Evolutionary conservation across 768 basidiomycete genomes (phyloP).

Genomic region (Kwoniella newhampshirensis): DNA sequence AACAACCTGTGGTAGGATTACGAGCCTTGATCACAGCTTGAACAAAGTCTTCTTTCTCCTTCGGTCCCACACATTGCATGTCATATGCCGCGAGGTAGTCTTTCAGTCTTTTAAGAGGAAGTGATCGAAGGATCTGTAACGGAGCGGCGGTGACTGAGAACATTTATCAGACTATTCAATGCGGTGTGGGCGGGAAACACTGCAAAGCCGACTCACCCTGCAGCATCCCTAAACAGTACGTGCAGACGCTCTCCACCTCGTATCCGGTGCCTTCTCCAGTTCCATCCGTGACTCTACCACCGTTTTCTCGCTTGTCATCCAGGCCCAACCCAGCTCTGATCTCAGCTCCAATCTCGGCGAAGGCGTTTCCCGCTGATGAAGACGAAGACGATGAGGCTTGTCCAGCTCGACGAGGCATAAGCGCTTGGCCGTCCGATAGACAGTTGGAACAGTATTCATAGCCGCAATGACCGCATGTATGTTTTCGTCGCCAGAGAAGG

Average conservation of each 20-base stretch:
- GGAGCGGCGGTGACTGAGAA: slow-evolving; percentile 45
- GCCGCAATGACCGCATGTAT: slow-evolving; percentile 51
- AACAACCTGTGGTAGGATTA: slow-evolving; percentile 44
- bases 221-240: slow-evolving; percentile 46
- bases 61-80: slow-evolving; percentile 41
- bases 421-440: slow-evolving; percentile 46
- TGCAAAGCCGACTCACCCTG: slow-evolving; percentile 51
- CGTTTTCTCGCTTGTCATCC: slow-evolving; percentile 24
- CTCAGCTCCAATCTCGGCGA: slow-evolving; percentile 17
- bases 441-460: slow-evolving; percentile 51
- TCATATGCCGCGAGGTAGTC: slow-evolving; percentile 49
- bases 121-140: slow-evolving; percentile 32
- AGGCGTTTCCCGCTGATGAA: neutral
- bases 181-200: too few species aligned
- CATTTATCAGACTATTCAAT: neutral
- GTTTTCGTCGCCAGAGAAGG: slow-evolving; percentile 44
- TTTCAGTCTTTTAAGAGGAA: slow-evolving; percentile 51
- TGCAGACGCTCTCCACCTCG: slow-evolving; percentile 50
- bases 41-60: slow-evolving; percentile 53
- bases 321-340: slow-evolving; percentile 29
- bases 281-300: slow-evolving; percentile 13
- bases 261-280: slow-evolving; percentile 31
- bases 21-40: slow-evolving; percentile 47
- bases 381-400: slow-evolving; percentile 7
- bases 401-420: slow-evolving; percentile 46